Conservation (phyloP, 495 filamentous ascomycete species). For the Penicillium steckii region DNA sequence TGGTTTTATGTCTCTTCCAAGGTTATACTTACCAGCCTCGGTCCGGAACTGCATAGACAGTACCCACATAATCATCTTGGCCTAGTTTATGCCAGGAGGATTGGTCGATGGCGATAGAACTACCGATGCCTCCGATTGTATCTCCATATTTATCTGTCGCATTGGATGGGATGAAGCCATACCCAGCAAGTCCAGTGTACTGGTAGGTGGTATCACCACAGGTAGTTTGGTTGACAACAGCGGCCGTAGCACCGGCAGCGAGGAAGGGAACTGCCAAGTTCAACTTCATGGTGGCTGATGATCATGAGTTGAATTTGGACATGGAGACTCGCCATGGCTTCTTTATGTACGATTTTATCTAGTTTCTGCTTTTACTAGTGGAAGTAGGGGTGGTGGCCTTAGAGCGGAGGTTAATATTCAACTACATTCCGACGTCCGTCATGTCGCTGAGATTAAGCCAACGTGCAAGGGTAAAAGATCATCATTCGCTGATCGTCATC, state of each 20-base stretch:
- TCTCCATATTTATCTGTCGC: slow-evolving; percentile 70
- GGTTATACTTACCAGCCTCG: slow-evolving; percentile 58
- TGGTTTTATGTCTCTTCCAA: neutral
- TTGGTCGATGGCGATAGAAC: slow-evolving; percentile 62
- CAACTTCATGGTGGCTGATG: slow-evolving; percentile 20
- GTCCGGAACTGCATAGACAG: slow-evolving; percentile 66
- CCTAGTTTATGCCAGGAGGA: slow-evolving; percentile 59
- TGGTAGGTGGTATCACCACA: slow-evolving; percentile 65
- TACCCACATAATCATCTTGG: slow-evolving; percentile 58
- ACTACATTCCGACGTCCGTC: neutral
- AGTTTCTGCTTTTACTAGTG: too few relatives aligned
- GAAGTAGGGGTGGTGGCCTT: neutral
- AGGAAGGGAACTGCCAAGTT: slow-evolving; percentile 16
- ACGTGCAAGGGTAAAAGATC: slow-evolving; percentile 9
- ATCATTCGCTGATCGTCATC: slow-evolving; percentile 12
- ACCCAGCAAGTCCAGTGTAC: slow-evolving; percentile 71
- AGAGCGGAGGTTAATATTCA: neutral
- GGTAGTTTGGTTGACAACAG: slow-evolving; percentile 50
- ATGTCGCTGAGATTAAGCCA: neutral
- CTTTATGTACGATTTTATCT: neutral
- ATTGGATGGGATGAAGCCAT: slow-evolving; percentile 59
- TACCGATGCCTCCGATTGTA: slow-evolving; percentile 69
- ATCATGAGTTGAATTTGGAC: neutral
- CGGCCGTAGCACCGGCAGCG: slow-evolving; percentile 12
- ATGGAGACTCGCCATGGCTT: neutral